Base-by-base conservation (phyloP, 148 eudicot species). In the Dysphania ambrosioides region DNA sequence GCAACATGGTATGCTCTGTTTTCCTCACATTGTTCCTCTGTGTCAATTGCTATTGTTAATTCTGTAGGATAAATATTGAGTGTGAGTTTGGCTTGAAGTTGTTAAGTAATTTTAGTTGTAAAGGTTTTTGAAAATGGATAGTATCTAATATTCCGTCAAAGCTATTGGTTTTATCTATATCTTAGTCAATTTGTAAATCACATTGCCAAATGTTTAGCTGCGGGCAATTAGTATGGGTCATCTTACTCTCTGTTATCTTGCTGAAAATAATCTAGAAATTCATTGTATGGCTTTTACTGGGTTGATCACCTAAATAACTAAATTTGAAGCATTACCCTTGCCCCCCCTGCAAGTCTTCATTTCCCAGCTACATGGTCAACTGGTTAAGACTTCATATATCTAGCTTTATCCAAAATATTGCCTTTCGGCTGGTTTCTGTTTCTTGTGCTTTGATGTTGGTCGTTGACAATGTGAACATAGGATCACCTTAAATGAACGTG, bases 1-100 rank as follows among this genome's bases (percentile, higher is more conserved):
- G 96, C 91, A 74, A 85, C 91, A 42, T 92, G 97, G 97, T 92
- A 87, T 64, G 82, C 44, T 51, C 47, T 68, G 21, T 64, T 31
- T 60, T 76, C 47, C 66, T 61, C 72, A 23, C 23, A 10, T 38
- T 29, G 21, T 30, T 31, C 11, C 30, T 44, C 69, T 35, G 47
- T 35, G 67, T 31, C 53, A 19, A 36, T 26, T 70, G n/a, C 36
- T 68, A 35, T 32, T 38, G 15, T 31, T 15, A 27, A 44, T 61
- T 19, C 51, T 44, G 59, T 31, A 26, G 34, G 44, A 12, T 0
- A 40, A 35, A 36, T 21, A 35, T 53, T 21, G 1, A 19, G 9
- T 21, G 30, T 51, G 56, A 32, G 9, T 32, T 19, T 77, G 49
- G 11, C 61, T 5, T 56, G 24, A 67, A 56, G 57, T 27, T 40